Evolutionary conservation across 106 monocot species (phyloP), one percentile per base, ranked within the genome.

Genomic region (Ottelia alismoides): DNA sequence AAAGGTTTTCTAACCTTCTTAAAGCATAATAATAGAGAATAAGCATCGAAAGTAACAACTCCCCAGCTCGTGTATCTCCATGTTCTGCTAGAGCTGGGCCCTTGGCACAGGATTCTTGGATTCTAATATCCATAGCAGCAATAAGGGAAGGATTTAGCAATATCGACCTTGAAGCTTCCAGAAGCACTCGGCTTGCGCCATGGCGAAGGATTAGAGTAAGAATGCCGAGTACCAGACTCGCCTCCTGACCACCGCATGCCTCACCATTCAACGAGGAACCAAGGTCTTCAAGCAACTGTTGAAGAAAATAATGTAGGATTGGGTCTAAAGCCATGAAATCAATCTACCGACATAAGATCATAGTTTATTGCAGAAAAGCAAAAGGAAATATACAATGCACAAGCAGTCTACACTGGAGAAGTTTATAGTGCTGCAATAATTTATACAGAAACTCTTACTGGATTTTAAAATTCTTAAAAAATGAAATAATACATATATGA

Each of bases 91-190:
- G 72, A 61, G 74, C 74, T 51, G 85, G 79, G 45, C 96, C 89
- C 62, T 82, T 89, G 22, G 66, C 49, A 48, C 73, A 74, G 22
- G 71, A 82, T 59, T 59, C 58, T 43, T 79, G 72, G 55, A 98
- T 60, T 49, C 79, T 67, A 23, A 20, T 51, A 23, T 85, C 70
- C 21, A 74, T 49, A 11, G 72, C 70, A 25, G 64, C 79, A 65
- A 70, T 31, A 49, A 98, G 74, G 30, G 78, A 60, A 31, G 48
- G 32, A 45, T 69, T 82, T 11, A 85, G 68, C 22, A 89, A 26
- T 72, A 98, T 79, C 18, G 89, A 71, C 47, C 74, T 89, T 43
- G 96, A 76, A 55, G 89, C 63, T 54, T 85, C 89, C 66, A 25
- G 45, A 24, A 98, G 79, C 16, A 67, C 79, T 45, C 64, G 65